Evolutionary conservation across 176 grass and related monocot genomes (phyloP), one percentile per base, ranked within the genome.

Genomic region (Alloteropsis semialata): DNA sequence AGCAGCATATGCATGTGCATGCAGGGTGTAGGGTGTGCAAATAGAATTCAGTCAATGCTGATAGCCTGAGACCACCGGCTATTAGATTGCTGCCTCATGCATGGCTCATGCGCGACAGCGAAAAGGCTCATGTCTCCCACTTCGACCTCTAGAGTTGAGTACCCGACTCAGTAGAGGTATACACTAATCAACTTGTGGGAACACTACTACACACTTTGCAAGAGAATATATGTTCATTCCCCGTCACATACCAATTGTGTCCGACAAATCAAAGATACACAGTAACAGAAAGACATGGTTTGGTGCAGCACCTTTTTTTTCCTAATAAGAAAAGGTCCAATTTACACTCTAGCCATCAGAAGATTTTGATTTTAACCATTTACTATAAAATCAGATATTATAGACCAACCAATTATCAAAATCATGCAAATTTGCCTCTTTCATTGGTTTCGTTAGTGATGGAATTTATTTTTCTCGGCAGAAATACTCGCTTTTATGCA

Each of bases 41-140:
- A 59, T 18, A 82, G 43, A 72, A 81, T 72, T 58, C 25, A 82
- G 39, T 82, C 80, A 72, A 70, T 13, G 38, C 74, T 43, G 33
- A 55, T 33, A 29, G 24, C 33, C 74, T 43, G 33, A 55, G 48
- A 29, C 36, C 33, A 21, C 45, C 27, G 16, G 24, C 16, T 19
- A 45, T n/a, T n/a, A n/a, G n/a, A n/a, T n/a, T n/a, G 46, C 25
- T 45, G 37, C 79, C 39, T 55, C 59, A n/a, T 78, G 76, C 76
- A 72, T 16, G 37, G 51, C 15, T 58, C 51, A 29, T 70, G 79
- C 65, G 37, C 51, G 65, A 58, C 36, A 81, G 51, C 50, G 37
- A 54, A 33, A 58, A 27, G 17, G 8, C 8, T 30, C 10, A 22
- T 57, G 79, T 78, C 41, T 15, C 76, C 76, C 76, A 65, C 76